Evolutionary conservation across 2,329 filamentous ascomycete species (phyloP).

Genomic region (Cryoendolithus antarcticus): DNA sequence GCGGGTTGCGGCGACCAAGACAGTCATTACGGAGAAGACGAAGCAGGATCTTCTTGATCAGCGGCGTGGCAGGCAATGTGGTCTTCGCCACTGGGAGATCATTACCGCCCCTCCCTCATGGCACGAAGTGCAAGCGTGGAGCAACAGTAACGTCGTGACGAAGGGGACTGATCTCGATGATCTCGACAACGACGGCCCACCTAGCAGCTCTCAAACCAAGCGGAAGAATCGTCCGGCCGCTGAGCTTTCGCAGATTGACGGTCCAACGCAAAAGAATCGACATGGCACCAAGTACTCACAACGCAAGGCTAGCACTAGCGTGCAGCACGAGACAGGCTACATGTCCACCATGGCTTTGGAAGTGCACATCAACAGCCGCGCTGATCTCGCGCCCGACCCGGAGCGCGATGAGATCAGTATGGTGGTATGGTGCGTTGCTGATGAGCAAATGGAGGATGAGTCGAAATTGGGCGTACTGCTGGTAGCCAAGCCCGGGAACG

Average conservation of each 20-base stretch:
- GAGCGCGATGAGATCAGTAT: constrained; percentile 79
- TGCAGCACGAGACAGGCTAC: constrained; percentile 76
- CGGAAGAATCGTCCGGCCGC: constrained; percentile 21
- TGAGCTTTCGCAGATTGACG: constrained; percentile 74
- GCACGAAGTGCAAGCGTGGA: constrained; percentile 59
- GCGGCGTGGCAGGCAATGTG: constrained; percentile 45
- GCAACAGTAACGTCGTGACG: constrained; percentile 26
- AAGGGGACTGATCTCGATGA: constrained; percentile 9
- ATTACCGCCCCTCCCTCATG: constrained; percentile 56
- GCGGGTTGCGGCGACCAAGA: constrained; percentile 45
- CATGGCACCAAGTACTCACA: constrained; percentile 81
- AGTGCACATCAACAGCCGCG: constrained; percentile 78
- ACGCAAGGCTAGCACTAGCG: constrained; percentile 58
- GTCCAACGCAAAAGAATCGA: constrained; percentile 68
- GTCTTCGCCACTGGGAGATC: constrained; percentile 65
- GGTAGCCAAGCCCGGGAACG: constrained; percentile 41
- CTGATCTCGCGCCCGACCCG: constrained; percentile 70
- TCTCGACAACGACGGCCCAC: constrained; percentile 20
- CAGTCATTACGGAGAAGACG: constrained; percentile 41
- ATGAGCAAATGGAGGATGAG: constrained; percentile 56
- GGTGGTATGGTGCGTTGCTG: constrained; percentile 69
- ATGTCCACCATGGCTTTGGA: constrained; percentile 97
- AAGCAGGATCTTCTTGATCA: constrained; percentile 41
- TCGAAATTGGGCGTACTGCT: constrained; percentile 60
- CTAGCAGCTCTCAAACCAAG: constrained; percentile 17